These are phyloP conservation scores for Naegleria gruberi DNA, from an alignment of 208 protist genomes.

Conservation along the genomic window DNA sequence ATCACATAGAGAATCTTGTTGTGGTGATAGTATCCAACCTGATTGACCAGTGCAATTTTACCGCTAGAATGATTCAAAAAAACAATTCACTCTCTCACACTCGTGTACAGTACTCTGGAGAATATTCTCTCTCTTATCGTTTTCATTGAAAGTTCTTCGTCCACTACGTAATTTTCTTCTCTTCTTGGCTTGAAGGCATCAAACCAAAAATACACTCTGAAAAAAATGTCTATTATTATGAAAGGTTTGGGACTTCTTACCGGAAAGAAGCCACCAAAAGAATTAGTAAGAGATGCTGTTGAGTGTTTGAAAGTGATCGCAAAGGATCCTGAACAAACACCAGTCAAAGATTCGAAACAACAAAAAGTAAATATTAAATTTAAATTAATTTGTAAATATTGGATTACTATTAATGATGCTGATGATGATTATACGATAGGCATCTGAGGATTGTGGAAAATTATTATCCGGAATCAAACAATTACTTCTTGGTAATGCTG, in stretches of 20 bases:
- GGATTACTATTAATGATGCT: background rate
- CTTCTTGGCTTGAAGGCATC: too few relatives aligned
- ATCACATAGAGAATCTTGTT: too few relatives aligned
- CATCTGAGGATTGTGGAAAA: background rate
- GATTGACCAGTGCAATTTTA: too few relatives aligned
- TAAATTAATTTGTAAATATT: background rate
- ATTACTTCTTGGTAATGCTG: background rate
- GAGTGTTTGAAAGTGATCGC: background rate
- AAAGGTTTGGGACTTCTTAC: background rate
- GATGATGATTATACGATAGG: background rate
- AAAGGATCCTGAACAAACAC: background rate
- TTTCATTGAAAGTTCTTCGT: too few relatives aligned
- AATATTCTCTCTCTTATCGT: too few relatives aligned
- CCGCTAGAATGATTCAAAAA: too few relatives aligned
- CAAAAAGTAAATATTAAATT: slow-evolving; percentile 10
- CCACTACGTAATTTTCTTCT: too few relatives aligned
- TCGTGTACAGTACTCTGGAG: too few relatives aligned
- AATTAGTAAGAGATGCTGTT: background rate
- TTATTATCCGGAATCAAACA: background rate
- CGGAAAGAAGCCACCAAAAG: background rate
- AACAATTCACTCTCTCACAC: too few relatives aligned
- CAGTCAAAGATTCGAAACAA: background rate
- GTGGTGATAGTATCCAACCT: too few relatives aligned
- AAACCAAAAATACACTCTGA: background rate
- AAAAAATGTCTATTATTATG: background rate